Percentiles rank a stretch among this genome's conserved stretches.
Evolutionary conservation across 768 basidiomycete genomes (phyloP).

Genomic region (Favolaschia claudopus): DNA sequence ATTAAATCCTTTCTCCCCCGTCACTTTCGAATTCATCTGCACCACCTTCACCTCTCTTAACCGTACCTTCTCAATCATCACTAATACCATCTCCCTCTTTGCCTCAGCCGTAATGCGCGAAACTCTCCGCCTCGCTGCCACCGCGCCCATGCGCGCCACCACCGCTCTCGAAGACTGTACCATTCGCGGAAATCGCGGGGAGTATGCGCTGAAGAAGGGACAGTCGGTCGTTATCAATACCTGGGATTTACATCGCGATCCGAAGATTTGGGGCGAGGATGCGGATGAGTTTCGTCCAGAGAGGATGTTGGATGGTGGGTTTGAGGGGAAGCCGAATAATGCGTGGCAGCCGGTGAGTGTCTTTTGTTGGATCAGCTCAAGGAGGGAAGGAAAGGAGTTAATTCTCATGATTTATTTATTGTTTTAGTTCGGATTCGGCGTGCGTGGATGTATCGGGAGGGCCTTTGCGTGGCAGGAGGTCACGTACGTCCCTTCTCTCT

Average conservation of each 20-base stretch:
- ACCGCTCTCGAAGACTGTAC: slow-evolving; percentile 45
- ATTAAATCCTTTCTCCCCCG: not conserved
- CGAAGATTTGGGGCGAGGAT: slow-evolving; percentile 57
- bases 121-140: slow-evolving; percentile 46
- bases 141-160: slow-evolving; percentile 45
- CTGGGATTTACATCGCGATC: slow-evolving; percentile 46
- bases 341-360: slow-evolving; percentile 50
- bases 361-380: slow-evolving; percentile 24
- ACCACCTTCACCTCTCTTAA: no score
- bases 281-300: slow-evolving; percentile 55
- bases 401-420: not conserved
- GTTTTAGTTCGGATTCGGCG: slow-evolving; percentile 26
- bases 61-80: not conserved
- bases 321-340: slow-evolving; percentile 53
- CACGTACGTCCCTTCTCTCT: slow-evolving; percentile 7
- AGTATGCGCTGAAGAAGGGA: slow-evolving; percentile 47
- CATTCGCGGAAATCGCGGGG: slow-evolving; percentile 46
- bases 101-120: slow-evolving; percentile 46
- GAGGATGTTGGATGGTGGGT: slow-evolving; percentile 57
- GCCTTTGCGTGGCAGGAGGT: slow-evolving; percentile 60
- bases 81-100: not conserved
- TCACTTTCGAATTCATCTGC: no score
- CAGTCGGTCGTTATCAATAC: slow-evolving; percentile 36
- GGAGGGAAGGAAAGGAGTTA: slow-evolving; percentile 3
- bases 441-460: slow-evolving; percentile 43